A percentile compares a stretch with the other conserved stretches of the same genome.
These are phyloP conservation scores for Cryomyces minteri DNA, from an alignment of 495 filamentous ascomycete species.

Conservation along the genomic window DNA sequence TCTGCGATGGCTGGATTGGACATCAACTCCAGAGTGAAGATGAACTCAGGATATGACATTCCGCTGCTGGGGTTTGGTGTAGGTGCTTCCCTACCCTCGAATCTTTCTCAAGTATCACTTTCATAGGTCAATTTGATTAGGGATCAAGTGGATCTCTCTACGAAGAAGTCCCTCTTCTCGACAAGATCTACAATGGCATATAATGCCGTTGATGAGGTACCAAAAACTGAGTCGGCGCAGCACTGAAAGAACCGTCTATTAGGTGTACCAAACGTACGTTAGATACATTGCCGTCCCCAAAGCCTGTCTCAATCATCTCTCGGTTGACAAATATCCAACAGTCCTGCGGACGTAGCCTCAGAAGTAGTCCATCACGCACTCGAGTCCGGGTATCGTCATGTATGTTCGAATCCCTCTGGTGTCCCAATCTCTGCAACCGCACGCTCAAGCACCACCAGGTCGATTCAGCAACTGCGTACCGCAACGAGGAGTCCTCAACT, in stretches of 20 bases:
- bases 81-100: slow-evolving; percentile 10
- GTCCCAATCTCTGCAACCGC: neutral
- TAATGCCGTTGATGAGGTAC: too few species aligned
- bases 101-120: too few species aligned
- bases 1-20: slow-evolving; percentile 34
- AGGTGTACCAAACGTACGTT: too few species aligned
- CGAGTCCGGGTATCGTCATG: slow-evolving; percentile 41
- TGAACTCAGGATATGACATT: slow-evolving; percentile 64
- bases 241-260: too few species aligned
- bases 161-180: neutral
- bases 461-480: slow-evolving; percentile 53
- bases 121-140: too few species aligned
- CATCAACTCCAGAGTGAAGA: slow-evolving; percentile 44
- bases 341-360: slow-evolving; percentile 34
- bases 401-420: slow-evolving; percentile 29
- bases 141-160: slow-evolving; percentile 3
- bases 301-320: too few species aligned
- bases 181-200: too few species aligned
- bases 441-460: slow-evolving; percentile 23
- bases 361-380: slow-evolving; percentile 42
- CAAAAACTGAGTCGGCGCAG: too few species aligned
- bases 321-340: neutral
- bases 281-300: too few species aligned
- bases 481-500: slow-evolving; percentile 49
- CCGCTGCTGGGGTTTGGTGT: slow-evolving; percentile 58